Conservation (phyloP, 1,139 yeast genomes). For the Hyphopichia buzzinii region DNA sequence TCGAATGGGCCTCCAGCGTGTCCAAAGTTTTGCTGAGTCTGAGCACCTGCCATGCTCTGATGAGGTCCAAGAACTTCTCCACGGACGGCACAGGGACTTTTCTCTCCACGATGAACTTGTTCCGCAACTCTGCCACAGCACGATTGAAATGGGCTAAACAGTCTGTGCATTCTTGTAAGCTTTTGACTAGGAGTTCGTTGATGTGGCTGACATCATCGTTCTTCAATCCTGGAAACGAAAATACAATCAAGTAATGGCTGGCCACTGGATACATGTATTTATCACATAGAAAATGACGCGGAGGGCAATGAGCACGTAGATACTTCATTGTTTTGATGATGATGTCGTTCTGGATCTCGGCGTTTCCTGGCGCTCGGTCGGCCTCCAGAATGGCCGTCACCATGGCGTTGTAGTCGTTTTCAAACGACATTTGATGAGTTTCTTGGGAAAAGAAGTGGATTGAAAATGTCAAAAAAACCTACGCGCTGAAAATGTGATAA, state of each 20-base stretch:
- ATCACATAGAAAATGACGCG: slow-evolving; percentile 58
- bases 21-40: slow-evolving; percentile 13
- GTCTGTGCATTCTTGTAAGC: slow-evolving; percentile 45
- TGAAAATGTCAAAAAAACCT: too few species aligned
- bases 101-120: slow-evolving; percentile 51
- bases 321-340: slow-evolving; percentile 24
- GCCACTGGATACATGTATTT: slow-evolving; percentile 45
- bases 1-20: neutral
- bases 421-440: neutral
- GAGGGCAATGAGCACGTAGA: slow-evolving; percentile 17
- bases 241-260: slow-evolving; percentile 54
- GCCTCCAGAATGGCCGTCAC: slow-evolving; percentile 1
- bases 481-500: too few species aligned
- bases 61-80: slow-evolving; percentile 46
- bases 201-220: slow-evolving; percentile 43
- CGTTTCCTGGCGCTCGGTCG: slow-evolving; percentile 22
- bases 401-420: neutral
- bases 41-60: slow-evolving; percentile 51
- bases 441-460: too few species aligned
- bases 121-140: slow-evolving; percentile 50
- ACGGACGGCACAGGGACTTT: slow-evolving; percentile 49
- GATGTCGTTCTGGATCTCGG: slow-evolving; percentile 25
- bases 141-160: slow-evolving; percentile 53
- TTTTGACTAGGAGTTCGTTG: slow-evolving; percentile 35
- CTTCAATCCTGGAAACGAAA: slow-evolving; percentile 48